phyloP scores from a whole-genome alignment of 2,329 filamentous ascomycete species.

The Pseudohalonectria lignicola region DNA sequence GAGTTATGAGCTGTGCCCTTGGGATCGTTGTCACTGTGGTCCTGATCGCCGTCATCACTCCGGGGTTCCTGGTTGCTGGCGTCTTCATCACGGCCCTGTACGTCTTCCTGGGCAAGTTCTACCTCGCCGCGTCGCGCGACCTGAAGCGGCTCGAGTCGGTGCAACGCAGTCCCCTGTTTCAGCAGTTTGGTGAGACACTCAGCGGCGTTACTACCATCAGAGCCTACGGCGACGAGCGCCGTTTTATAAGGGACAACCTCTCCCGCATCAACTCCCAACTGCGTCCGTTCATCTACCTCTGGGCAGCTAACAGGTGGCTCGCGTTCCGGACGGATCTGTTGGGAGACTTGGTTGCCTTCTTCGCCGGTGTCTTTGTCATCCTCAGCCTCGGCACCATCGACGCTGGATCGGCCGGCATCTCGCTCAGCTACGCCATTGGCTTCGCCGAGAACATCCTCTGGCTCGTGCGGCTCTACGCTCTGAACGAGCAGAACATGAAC shows the following conservation, averaged over 20 bases:
- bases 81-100: slow-evolving; percentile 78
- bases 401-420: slow-evolving; percentile 84
- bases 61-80: slow-evolving; percentile 78
- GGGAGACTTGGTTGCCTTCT: slow-evolving; percentile 87
- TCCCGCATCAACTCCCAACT: slow-evolving; percentile 80
- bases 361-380: slow-evolving; percentile 84
- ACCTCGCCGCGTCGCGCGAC: slow-evolving; percentile 86
- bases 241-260: slow-evolving; percentile 90
- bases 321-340: slow-evolving; percentile 84
- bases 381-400: slow-evolving; percentile 73
- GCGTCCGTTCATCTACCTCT: slow-evolving; percentile 89
- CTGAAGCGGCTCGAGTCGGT: slow-evolving; percentile 92
- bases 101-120: slow-evolving; percentile 73
- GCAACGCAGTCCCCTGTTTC: slow-evolving; percentile 87
- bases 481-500: slow-evolving; percentile 99
- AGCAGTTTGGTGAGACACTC: slow-evolving; percentile 94
- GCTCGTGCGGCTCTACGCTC: slow-evolving; percentile 87
- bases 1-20: slow-evolving; percentile 52
- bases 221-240: slow-evolving; percentile 86
- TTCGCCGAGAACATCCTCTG: slow-evolving; percentile 96
- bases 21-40: slow-evolving; percentile 74
- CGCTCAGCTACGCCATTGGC: slow-evolving; percentile 88
- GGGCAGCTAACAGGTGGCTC: slow-evolving; percentile 95
- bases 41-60: slow-evolving; percentile 80
- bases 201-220: slow-evolving; percentile 93